phyloP scores from a whole-genome alignment of 805 yeast species.

The Wickerhamiella hasegawae region DNA sequence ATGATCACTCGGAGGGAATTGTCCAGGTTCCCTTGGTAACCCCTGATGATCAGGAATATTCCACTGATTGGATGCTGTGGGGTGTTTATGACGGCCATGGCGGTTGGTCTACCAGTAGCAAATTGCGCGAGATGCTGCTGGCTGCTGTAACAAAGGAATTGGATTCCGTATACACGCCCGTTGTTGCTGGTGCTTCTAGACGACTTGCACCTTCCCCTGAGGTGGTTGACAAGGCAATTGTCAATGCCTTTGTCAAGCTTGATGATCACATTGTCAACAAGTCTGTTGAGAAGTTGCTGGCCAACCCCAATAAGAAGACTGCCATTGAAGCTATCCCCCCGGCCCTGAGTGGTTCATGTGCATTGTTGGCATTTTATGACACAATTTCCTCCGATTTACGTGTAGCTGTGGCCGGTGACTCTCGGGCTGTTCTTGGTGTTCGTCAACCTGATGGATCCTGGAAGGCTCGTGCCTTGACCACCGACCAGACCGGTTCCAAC shows the following conservation, averaged over 20 bases:
- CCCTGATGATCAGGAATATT: slow-evolving; percentile 27
- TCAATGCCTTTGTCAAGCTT: slow-evolving; percentile 60
- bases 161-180: slow-evolving; percentile 38
- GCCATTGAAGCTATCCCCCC: slow-evolving; percentile 72
- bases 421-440: slow-evolving; percentile 75
- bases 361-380: slow-evolving; percentile 74
- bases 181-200: slow-evolving; percentile 27
- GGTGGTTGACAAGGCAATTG: slow-evolving; percentile 63
- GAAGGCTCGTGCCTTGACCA: slow-evolving; percentile 74
- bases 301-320: slow-evolving; percentile 42
- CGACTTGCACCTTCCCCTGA: slow-evolving; percentile 53
- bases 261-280: slow-evolving; percentile 78
- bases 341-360: slow-evolving; percentile 92
- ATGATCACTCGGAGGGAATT: slow-evolving; percentile 70
- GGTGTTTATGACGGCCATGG: slow-evolving; percentile 96
- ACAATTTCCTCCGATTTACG: slow-evolving; percentile 52
- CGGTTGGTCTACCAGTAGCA: slow-evolving; percentile 87
- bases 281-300: slow-evolving; percentile 52
- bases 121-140: slow-evolving; percentile 63
- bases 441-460: slow-evolving; percentile 43
- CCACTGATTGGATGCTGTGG: slow-evolving; percentile 79
- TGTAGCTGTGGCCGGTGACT: slow-evolving; percentile 94
- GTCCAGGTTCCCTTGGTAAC: slow-evolving; percentile 40
- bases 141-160: slow-evolving; percentile 64
- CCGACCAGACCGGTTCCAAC: slow-evolving; percentile 91